Evolutionary conservation across 2,329 filamentous ascomycete genomes (phyloP), one percentile per base, ranked within the genome.

Genomic region (Cladosporium sp.): DNA sequence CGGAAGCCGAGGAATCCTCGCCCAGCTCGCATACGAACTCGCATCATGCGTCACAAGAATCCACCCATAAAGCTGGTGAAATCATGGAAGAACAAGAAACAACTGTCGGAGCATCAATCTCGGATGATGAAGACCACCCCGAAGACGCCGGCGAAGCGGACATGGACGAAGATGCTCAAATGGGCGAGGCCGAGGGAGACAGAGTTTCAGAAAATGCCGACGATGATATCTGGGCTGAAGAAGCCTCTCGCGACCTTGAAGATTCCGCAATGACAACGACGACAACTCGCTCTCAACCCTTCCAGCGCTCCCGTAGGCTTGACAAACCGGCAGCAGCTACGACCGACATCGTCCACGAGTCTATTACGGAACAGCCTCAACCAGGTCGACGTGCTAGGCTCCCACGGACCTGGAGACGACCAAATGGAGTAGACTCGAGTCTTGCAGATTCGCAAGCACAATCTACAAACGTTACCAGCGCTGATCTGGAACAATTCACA

Each of bases 151-250:
- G 30, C 30, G 30, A 34, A 11, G 51, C 17, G 5, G 34, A 15
- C 3, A 12, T 34, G 7, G 15, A 30, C 6, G 22, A 17, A 47
- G 25, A 30, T 17, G 43, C 22, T 17, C 17, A 17, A 30, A 45
- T 19, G 30, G 11, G 34, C 30, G 47, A 22, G 30, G 30, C 47
- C 12, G 14, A 19, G 12, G 57, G 60, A 12, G 61, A 59, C 34
- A 20, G 15, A 17, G 28, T 17, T 20, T 15, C n/a, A 2, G 55
- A 51, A 15, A 37, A 56, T 5, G 58, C 22, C 14, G 54, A 55
- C 3, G 70, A 68, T 17, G 78, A 80, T 56, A 72, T 80, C 20
- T 80, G 78, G 78, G 72, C 77, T 65, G 77, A 78, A 59, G 77
- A 79, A 62, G 78, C 76, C 15, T 78, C 76, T 42, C 72, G 75